Evolutionary conservation across 148 eudicot genomes (phyloP).

Genomic region (Cornus controversa): DNA sequence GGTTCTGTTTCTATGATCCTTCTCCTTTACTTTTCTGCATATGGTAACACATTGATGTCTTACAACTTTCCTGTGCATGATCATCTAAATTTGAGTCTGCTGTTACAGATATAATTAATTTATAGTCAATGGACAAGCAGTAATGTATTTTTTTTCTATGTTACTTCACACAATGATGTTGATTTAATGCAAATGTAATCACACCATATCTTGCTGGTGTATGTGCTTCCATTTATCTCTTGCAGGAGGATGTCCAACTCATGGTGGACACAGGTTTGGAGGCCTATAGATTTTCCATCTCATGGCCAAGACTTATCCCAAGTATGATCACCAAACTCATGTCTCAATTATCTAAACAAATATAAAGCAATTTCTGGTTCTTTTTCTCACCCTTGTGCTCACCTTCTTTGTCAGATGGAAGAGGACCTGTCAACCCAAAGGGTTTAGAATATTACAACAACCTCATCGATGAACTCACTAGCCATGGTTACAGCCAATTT

Average conservation of each 20-base stretch:
- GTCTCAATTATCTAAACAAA: not conserved
- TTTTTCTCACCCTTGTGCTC: constrained; percentile 5
- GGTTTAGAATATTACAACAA: constrained; percentile 54
- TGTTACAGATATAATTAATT: not conserved
- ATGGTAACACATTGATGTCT: no score
- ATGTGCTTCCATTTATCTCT: not conserved
- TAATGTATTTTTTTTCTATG: not conserved
- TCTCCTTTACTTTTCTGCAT: no score
- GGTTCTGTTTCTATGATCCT: no score
- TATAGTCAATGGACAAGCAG: not conserved
- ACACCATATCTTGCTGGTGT: not conserved
- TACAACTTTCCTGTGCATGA: not conserved
- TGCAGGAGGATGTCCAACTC: constrained; percentile 68
- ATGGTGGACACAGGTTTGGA: constrained; percentile 63
- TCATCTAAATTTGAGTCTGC: not conserved
- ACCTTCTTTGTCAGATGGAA: constrained; percentile 39
- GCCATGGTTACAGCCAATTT: constrained; percentile 34
- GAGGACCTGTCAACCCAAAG: constrained; percentile 52
- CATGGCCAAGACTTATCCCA: constrained; percentile 77
- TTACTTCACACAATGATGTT: not conserved
- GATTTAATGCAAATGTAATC: not conserved
- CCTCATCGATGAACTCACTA: constrained; percentile 49
- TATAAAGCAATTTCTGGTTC: not conserved
- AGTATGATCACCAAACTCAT: constrained; percentile 29
- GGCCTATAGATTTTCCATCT: constrained; percentile 66